Percentiles rank a stretch among this genome's conserved stretches.
Evolutionary conservation across 192 early-diverging fungal genomes (phyloP).

Genomic region (Paraglomus brasilianum): DNA sequence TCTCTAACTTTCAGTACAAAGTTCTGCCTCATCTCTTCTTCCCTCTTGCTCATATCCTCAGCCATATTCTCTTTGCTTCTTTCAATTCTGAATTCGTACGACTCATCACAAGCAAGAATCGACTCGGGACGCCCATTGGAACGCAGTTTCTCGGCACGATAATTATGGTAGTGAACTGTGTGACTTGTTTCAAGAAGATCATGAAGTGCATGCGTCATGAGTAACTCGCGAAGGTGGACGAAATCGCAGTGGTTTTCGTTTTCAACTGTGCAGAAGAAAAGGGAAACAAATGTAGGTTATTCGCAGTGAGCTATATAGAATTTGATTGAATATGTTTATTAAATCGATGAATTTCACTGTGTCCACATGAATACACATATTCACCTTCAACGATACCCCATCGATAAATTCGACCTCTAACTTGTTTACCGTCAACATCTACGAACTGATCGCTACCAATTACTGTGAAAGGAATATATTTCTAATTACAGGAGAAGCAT

Average conservation of each 20-base stretch:
- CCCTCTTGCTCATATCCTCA: constrained; percentile 69
- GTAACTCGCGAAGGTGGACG: constrained; percentile 64
- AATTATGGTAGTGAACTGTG: constrained; percentile 68
- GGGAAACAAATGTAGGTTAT: background rate
- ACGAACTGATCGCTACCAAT: constrained; percentile 76
- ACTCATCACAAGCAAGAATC: constrained; percentile 77
- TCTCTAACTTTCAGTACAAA: constrained; percentile 51
- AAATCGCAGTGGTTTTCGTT: constrained; percentile 78
- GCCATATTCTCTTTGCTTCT: constrained; percentile 58
- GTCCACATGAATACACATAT: constrained; percentile 21
- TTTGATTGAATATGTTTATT: background rate
- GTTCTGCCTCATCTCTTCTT: constrained; percentile 69
- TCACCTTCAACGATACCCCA: constrained; percentile 81
- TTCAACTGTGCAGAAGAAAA: constrained; percentile 52
- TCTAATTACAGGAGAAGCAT: constrained; percentile 33
- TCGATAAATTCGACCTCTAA: constrained; percentile 71
- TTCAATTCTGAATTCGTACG: constrained; percentile 71
- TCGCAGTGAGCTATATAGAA: constrained; percentile 1
- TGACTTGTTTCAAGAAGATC: constrained; percentile 84
- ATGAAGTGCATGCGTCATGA: constrained; percentile 67
- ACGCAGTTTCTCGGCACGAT: constrained; percentile 65
- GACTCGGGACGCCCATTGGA: constrained; percentile 73
- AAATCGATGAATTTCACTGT: background rate
- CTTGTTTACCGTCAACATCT: constrained; percentile 55
- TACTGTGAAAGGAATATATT: constrained; percentile 78